Evolutionary conservation across 2,329 filamentous ascomycete genomes (phyloP).

Genomic region (Penicillium sp.): DNA sequence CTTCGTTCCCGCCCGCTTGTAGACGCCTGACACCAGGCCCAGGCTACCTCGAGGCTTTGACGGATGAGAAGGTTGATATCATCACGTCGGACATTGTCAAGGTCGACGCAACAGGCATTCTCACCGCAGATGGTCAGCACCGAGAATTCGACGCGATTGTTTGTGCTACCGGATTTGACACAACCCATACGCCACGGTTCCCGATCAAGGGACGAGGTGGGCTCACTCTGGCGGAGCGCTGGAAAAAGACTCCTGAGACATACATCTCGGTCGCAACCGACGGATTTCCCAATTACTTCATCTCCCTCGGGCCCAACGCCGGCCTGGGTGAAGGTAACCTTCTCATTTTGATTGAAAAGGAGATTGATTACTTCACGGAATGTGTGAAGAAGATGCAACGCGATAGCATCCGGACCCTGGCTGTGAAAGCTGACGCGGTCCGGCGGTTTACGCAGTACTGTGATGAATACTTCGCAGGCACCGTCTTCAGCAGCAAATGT

Average conservation of each 20-base stretch:
- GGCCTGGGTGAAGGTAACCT: slow-evolving; percentile 40
- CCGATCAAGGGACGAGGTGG: slow-evolving; percentile 39
- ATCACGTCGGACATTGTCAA: slow-evolving; percentile 59
- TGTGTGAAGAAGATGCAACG: slow-evolving; percentile 43
- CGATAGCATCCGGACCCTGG: slow-evolving; percentile 40
- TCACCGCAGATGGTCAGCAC: slow-evolving; percentile 41
- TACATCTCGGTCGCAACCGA: slow-evolving; percentile 43
- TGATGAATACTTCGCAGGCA: slow-evolving; percentile 41
- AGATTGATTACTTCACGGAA: slow-evolving; percentile 40
- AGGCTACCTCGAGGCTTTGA: slow-evolving; percentile 63
- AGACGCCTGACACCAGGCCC: slow-evolving; percentile 52
- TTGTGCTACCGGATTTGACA: slow-evolving; percentile 47
- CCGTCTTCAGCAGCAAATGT: slow-evolving; percentile 42
- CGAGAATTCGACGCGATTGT: slow-evolving; percentile 41
- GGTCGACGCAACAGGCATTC: slow-evolving; percentile 37
- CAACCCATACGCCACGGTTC: slow-evolving; percentile 41
- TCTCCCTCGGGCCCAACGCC: slow-evolving; percentile 40
- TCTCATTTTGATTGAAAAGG: slow-evolving; percentile 39
- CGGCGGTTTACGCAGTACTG: slow-evolving; percentile 35
- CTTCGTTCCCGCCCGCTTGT: slow-evolving; percentile 47
- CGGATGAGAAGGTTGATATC: slow-evolving; percentile 63
- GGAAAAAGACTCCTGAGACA: slow-evolving; percentile 39
- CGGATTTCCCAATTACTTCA: slow-evolving; percentile 42
- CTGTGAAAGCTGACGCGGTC: slow-evolving; percentile 33
- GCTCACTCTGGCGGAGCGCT: slow-evolving; percentile 33